A percentile compares a stretch with the other conserved stretches of the same genome.
These are phyloP conservation scores for Suillus subaureus DNA, from an alignment of 768 basidiomycete species.

Conservation along the genomic window DNA sequence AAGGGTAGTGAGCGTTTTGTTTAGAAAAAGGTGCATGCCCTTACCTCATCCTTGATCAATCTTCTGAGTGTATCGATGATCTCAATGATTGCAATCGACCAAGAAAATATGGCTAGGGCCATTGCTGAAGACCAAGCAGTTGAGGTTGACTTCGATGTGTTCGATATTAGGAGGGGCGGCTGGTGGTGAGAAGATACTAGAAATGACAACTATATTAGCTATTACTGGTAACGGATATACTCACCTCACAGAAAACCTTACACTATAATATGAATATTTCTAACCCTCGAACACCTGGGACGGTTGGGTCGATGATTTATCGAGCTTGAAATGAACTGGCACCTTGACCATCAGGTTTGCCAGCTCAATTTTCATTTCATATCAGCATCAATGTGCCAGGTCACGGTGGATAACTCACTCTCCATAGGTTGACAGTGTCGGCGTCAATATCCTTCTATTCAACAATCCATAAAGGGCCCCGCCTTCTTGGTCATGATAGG, in stretches of 20 bases:
- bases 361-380: neutral
- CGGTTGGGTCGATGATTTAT: neutral
- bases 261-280: too few relatives aligned
- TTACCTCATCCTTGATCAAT: constrained; percentile 7
- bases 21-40: neutral
- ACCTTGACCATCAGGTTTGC: neutral
- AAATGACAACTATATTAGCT: neutral
- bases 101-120: neutral
- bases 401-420: neutral
- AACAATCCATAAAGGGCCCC: neutral
- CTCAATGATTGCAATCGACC: constrained; percentile 8
- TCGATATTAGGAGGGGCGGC: neutral
- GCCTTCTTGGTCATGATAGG: neutral
- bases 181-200: neutral
- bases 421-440: neutral
- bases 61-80: neutral
- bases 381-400: neutral
- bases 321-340: neutral
- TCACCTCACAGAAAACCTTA: neutral
- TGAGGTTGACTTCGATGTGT: neutral
- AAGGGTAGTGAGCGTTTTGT: too few relatives aligned
- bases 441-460: neutral
- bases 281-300: neutral
- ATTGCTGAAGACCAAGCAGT: constrained; percentile 5
- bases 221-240: neutral